A percentile compares a stretch with the other conserved stretches of the same genome.
Conservation (phyloP, 2,329 filamentous ascomycete species). For the Cryphonectria carpinicola region DNA sequence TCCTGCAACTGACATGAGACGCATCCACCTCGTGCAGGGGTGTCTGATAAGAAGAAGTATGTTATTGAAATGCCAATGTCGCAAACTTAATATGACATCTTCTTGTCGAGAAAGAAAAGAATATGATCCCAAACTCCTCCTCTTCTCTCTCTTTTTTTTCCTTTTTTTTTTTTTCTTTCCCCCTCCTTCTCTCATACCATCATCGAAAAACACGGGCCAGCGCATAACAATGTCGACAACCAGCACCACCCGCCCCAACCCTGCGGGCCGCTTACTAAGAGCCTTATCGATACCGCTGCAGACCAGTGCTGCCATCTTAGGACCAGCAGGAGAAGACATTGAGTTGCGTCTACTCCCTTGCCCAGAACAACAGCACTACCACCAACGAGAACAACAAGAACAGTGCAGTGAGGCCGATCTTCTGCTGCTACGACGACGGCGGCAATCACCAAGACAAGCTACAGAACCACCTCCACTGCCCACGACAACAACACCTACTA, state of each 20-base stretch:
- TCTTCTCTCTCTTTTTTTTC: neutral
- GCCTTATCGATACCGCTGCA: conserved; percentile 12
- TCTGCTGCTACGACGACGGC: conserved; percentile 15
- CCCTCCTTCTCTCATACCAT: neutral
- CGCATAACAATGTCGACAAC: neutral
- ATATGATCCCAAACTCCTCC: too few relatives aligned
- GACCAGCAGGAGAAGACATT: neutral
- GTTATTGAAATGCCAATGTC: neutral
- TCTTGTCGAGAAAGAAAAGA: neutral
- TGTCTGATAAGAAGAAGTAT: neutral
- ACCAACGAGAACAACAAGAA: neutral
- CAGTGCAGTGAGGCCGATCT: neutral
- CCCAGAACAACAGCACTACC: neutral
- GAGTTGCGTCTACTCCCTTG: conserved; percentile 23
- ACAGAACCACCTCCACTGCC: conserved; percentile 9
- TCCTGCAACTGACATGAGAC: neutral
- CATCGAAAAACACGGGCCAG: conserved; percentile 8
- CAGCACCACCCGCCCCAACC: neutral
- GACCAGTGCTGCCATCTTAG: conserved; percentile 9
- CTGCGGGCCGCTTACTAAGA: conserved; percentile 21
- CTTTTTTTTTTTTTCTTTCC: neutral
- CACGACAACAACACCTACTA: neutral
- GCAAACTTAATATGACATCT: neutral
- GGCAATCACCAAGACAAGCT: neutral
- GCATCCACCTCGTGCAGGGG: neutral